A percentile compares a stretch with the other conserved stretches of the same genome.
Conservation (phyloP, 768 basidiomycete genomes). For the Hygrophorus pudorinus region DNA sequence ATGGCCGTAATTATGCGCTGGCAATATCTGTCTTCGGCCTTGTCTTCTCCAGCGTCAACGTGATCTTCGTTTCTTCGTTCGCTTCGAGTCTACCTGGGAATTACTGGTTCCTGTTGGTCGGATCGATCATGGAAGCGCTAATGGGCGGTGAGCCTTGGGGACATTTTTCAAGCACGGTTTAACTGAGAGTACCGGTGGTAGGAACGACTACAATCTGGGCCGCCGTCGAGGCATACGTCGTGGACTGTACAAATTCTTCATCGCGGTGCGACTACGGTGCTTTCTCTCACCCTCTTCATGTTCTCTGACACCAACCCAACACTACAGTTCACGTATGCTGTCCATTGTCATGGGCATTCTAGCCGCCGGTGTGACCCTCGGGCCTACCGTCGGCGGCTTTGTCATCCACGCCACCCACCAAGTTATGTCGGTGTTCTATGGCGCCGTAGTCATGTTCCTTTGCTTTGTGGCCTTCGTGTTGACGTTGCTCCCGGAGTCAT, state of each 20-base stretch:
- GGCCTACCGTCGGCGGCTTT: constrained; percentile 63
- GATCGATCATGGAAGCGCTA: constrained; percentile 1
- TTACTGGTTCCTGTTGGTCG: constrained; percentile 5
- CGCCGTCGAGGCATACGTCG: neutral
- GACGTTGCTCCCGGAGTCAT: constrained; percentile 69
- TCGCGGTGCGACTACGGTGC: neutral
- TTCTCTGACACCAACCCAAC: neutral
- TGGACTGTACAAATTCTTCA: constrained; percentile 4
- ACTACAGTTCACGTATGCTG: constrained; percentile 48
- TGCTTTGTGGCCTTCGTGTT: constrained; percentile 40
- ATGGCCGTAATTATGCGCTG: constrained; percentile 3
- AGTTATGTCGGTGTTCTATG: constrained; percentile 62
- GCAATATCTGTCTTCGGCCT: constrained; percentile 2
- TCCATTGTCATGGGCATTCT: constrained; percentile 57
- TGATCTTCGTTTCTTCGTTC: constrained; percentile 3
- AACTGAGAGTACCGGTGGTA: neutral
- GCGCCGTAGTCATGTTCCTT: constrained; percentile 39
- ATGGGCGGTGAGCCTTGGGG: constrained; percentile 1
- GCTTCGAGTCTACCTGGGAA: constrained; percentile 2
- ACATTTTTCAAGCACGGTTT: neutral
- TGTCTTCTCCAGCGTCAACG: neutral
- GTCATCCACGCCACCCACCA: constrained; percentile 47
- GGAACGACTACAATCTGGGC: neutral
- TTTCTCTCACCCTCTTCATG: neutral
- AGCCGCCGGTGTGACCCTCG: constrained; percentile 64